A percentile compares a stretch with the other conserved stretches of the same genome.
Evolutionary conservation across 2,329 filamentous ascomycete species (phyloP).

Genomic region (Fusarium albosuccineum): DNA sequence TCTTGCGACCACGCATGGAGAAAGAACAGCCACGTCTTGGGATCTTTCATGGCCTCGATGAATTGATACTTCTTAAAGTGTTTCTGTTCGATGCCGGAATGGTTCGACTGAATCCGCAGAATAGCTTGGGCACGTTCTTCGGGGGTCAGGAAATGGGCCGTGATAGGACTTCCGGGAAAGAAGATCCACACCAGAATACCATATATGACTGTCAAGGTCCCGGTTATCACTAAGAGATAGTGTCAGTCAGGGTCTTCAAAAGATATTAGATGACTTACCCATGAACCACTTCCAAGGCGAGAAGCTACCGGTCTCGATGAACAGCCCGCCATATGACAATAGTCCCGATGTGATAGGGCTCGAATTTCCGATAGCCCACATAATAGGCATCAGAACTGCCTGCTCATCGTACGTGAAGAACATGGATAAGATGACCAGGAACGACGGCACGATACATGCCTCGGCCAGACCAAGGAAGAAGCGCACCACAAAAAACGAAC

Average conservation of each 20-base stretch:
- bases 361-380: slow-evolving; percentile 6
- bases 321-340: background rate
- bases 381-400: background rate
- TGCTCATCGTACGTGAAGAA: slow-evolving; percentile 10
- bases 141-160: slow-evolving; percentile 1
- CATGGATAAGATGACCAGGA: slow-evolving; percentile 7
- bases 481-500: slow-evolving; percentile 3
- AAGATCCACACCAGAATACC: background rate
- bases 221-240: background rate
- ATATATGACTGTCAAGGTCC: background rate
- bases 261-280: background rate
- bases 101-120: background rate
- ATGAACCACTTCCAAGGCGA: slow-evolving; percentile 4
- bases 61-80: slow-evolving; percentile 20
- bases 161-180: slow-evolving; percentile 5
- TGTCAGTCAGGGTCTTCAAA: background rate
- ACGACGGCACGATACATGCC: slow-evolving; percentile 2
- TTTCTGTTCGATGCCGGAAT: slow-evolving; percentile 11
- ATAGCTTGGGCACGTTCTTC: slow-evolving; percentile 9
- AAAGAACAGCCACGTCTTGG: slow-evolving; percentile 20
- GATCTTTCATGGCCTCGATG: slow-evolving; percentile 19
- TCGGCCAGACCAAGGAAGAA: background rate
- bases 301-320: background rate
- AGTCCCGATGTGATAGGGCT: slow-evolving; percentile 1
- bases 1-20: slow-evolving; percentile 6